A percentile compares a stretch with the other conserved stretches of the same genome.
Conservation (phyloP, 352 stramenopile genomes). For the Globisporangium radiosum region DNA sequence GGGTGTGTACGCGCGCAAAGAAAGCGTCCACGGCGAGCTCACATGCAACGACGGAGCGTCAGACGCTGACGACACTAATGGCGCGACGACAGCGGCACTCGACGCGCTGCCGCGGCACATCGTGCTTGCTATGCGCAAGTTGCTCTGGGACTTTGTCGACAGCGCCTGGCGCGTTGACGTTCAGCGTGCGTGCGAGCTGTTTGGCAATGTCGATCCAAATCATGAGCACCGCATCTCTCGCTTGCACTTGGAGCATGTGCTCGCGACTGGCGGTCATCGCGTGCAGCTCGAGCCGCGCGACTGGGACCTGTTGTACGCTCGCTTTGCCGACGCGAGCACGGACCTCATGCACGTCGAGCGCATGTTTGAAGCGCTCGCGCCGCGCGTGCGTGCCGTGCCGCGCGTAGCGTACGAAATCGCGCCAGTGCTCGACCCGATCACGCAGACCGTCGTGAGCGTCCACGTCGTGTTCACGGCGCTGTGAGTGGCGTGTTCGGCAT, state of each 20-base stretch:
- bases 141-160: conserved; percentile 51
- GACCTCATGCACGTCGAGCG: conserved; percentile 32
- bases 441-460: conserved; percentile 43
- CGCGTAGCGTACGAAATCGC: conserved; percentile 45
- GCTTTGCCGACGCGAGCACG: conserved; percentile 32
- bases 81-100: neutral
- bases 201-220: conserved; percentile 21
- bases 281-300: conserved; percentile 27
- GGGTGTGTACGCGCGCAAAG: conserved; percentile 45
- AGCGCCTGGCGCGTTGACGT: conserved; percentile 39
- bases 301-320: conserved; percentile 38
- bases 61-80: neutral
- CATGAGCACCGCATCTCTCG: conserved; percentile 23
- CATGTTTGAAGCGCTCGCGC: conserved; percentile 28
- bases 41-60: conserved; percentile 3
- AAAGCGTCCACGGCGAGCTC: conserved; percentile 28
- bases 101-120: conserved; percentile 15
- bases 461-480: conserved; percentile 37
- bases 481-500: neutral
- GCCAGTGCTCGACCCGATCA: conserved; percentile 45
- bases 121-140: conserved; percentile 28
- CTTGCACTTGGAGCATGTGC: conserved; percentile 30
- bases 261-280: conserved; percentile 21
- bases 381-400: conserved; percentile 25
- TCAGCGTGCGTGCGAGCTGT: conserved; percentile 18